Base-by-base conservation (phyloP, 495 filamentous ascomycete species). In the Penicillium paxilli region DNA sequence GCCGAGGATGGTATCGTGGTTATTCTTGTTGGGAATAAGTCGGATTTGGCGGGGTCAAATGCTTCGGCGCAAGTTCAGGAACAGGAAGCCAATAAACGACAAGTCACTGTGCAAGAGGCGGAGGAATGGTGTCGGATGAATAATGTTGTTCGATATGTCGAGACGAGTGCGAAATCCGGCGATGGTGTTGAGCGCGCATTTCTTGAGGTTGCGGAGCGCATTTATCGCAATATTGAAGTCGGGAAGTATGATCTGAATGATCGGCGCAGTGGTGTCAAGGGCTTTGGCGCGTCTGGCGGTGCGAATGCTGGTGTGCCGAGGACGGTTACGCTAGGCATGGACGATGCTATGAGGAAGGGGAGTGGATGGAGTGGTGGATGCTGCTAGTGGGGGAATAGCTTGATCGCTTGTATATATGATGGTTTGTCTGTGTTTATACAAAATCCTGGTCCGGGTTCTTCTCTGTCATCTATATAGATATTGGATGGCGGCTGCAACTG, bases 241-340 rank as follows among this genome's bases (percentile, higher is more conserved):
- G 94, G 94, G 3, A 89, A 82, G 63, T 97, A 97, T 70, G 92
- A 97, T 71, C 76, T 98, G 57, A 95, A 96, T 71, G 94, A 97
- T 72, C 83, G 92, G 58, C 82, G 93, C 60, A 90, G 86, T 51
- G 94, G 94, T n/a, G 94, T 98, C 32, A 97, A 96, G 70, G 85
- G 86, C 12, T 83, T 82, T 26, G 81, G 82, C 14, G 82, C 79
- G 17, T 79, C 79, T 10, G 82, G 79, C 3, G 63, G 69, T 44
- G 32, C 66, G 59, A 64, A 70, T 40, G 54, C 67, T 32, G 66
- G 72, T 49, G 22, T 69, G 7, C 77, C 74, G 9, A 75, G 76
- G 62, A 83, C 81, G 1, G 74, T 86, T 28, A 83, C 81, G 40
- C 57, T 86, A 58, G 80, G 80, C 2, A 70, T 83, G 69, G 80